Evolutionary conservation across 225 moss, liverwort and hornwort genomes (phyloP), one percentile per base, ranked within the genome.

Genomic region (Takakia lepidozioides): DNA sequence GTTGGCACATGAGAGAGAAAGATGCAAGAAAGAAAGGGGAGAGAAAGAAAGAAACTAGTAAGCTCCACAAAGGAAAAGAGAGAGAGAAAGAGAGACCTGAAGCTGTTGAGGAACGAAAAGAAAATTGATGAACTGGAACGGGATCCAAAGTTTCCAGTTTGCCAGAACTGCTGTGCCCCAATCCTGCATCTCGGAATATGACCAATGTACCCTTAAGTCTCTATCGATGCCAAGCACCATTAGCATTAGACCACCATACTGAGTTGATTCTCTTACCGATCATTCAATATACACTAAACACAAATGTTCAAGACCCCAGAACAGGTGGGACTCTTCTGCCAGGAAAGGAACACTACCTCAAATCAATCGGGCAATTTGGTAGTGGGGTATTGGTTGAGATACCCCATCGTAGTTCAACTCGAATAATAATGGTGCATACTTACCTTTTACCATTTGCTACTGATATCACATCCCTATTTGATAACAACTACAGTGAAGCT

Each of bases 81-180:
- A 27, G 30, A 46, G 2, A 21, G 34, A 36, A 4, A 11, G 43
- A 51, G 61, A 83, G n/a, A n/a, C 83, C 83, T 78, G 83, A 44
- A 83, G 83, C 34, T 70, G 74, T 65, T 78, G 83, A 38, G 83
- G 83, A 37, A 83, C 71, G 27, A 79, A 54, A 28, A 78, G 64
- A 34, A 83, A 83, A 51, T 83, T 83, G 37, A 83, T 20, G 42
- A 83, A 83, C 53, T 83, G 83, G 56, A 78, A 83, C 21, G 83
- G 83, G 27, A 83, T 71, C 83, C 83, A 83, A 26, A 83, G 70
- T 57, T 83, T 83, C 83, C 83, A 83, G 27, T 83, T 83, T 0
- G 83, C 78, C 54, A 83, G 16, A 0, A 78, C 62, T 17, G 70
- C 3, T 11, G 74, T 51, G 59, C 70, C 68, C 83, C 70, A 83